Evolutionary conservation across 441 rosid genomes (phyloP), one percentile per base, ranked within the genome.

Genomic region (Gossypium lobatum): DNA sequence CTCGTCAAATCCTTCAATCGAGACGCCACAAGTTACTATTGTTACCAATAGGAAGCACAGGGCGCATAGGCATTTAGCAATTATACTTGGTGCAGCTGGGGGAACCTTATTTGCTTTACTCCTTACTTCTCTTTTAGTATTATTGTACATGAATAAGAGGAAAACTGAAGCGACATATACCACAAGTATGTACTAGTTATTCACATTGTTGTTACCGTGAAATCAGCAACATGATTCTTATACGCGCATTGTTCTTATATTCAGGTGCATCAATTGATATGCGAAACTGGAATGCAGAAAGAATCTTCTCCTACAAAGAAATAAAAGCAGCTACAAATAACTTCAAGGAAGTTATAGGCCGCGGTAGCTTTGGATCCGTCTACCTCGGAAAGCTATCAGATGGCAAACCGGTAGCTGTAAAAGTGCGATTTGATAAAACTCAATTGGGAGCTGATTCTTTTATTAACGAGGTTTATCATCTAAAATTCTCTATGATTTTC

Each of bases 391-490:
- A 87, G 85, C 92, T 94, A 77, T 75, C 83, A 37, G 91, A 88
- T 74, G 97, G 93, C 13, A 92, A 86, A 85, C 75, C 71, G 57
- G 93, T 94, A 31, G 97, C 97, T 0, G 95, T 92, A 46, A 94
- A 94, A 92, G 97, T 94, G 54, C 82, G 98, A 76, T 89, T 83
- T 55, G 98, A 92, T 70, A 83, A 78, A 79, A 87, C 87, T 78
- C 97, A 91, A 81, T 90, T 94, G 26, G 96, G 98, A 28, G 95
- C 97, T 23, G 97, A 94, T 79, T 94, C 98, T 77, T 94, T 92
- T 70, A 82, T 93, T 62, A 94, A 92, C 64, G 96, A 94, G 96
- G 98, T 92, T 76, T 67, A 67, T 60, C 59, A 13, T 20, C 76
- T 67, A 55, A 77, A 65, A 34, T 63, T 55, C 71, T 75, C 62